Evolutionary conservation across 164 flowering plant genomes (phyloP), one percentile per base, ranked within the genome.

Genomic region (Paratinospora sagittata): DNA sequence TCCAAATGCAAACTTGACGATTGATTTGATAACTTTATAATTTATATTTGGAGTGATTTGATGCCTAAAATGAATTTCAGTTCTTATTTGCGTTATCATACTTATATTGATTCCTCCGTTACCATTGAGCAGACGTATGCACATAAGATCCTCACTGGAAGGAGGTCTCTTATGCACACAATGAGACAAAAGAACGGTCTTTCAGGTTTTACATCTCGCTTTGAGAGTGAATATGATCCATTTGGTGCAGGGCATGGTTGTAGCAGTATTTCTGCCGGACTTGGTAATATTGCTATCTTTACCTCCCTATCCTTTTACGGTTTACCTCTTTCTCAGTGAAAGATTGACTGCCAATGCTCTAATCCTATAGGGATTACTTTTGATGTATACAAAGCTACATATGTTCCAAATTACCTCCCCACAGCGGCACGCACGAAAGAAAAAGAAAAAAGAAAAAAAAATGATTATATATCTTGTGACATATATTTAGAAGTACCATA

Each of bases 241-340:
- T 90, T 91, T 85, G 92, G 92, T 47, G 83, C 89, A 14, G 96
- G 87, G 27, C 98, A 93, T 84, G 98, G 98, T 67, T 93, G 97
- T 83, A 93, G 81, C 78, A 90, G 98, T 74, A 73, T 93, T 73
- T 93, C 98, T 77, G 95, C 97, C 73, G 97, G 96, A 66, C 98
- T 93, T 73, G 98, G 98, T 93, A 84, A 66, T 60, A 19, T 65
- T 65, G 47, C 70, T 33, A 67, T 69, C 49, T 60, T 6, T 49
- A 3, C 17, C 70, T 7, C 17, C 30, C 39, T 41, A 8, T 41
- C 70, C 2, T 58, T 69, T 11, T 45, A 9, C n/a, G n/a, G n/a
- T n/a, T n/a, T n/a, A n/a, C 52, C 24, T 8, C 61, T 10, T 68
- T 24, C 52, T 16, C 2, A 10, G 11, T 58, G 45, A 30, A 62